Evolutionary conservation across 495 filamentous ascomycete species (phyloP).

Genomic region (Astrothelium subdiscretum): DNA sequence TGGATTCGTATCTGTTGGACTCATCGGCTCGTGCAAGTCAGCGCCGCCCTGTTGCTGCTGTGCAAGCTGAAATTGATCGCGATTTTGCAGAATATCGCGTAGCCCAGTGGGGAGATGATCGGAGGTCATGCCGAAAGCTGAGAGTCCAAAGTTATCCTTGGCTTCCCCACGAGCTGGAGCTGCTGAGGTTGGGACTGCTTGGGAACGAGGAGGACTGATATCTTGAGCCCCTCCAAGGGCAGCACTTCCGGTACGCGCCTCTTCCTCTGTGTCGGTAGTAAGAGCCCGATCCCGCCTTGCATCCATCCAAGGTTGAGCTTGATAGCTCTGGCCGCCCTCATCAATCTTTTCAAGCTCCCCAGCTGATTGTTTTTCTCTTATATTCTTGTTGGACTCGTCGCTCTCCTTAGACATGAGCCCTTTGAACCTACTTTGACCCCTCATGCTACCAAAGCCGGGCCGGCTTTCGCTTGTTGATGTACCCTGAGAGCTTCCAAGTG

Average conservation of each 20-base stretch:
- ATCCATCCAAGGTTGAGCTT: constrained; percentile 44
- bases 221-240: constrained; percentile 69
- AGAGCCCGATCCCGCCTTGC: constrained; percentile 36
- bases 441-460: constrained; percentile 50
- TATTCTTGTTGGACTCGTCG: constrained; percentile 40
- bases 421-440: constrained; percentile 74
- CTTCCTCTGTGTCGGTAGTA: constrained; percentile 69
- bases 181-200: constrained; percentile 20
- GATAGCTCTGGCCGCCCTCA: constrained; percentile 37
- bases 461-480: constrained; percentile 56
- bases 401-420: constrained; percentile 70
- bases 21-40: constrained; percentile 51
- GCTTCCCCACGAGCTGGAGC: constrained; percentile 48
- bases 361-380: constrained; percentile 44
- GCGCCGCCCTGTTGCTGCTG: constrained; percentile 41
- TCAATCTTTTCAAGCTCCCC: constrained; percentile 42
- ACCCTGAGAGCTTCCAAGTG: constrained; percentile 38
- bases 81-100: constrained; percentile 49
- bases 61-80: constrained; percentile 46
- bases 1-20: constrained; percentile 95
- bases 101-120: constrained; percentile 49
- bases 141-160: constrained; percentile 39
- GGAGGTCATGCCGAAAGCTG: constrained; percentile 67
- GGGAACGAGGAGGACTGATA: constrained; percentile 45
- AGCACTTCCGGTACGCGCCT: constrained; percentile 61